Conservation (phyloP, 495 filamentous ascomycete genomes). For the Antarctomyces pellizariae region DNA sequence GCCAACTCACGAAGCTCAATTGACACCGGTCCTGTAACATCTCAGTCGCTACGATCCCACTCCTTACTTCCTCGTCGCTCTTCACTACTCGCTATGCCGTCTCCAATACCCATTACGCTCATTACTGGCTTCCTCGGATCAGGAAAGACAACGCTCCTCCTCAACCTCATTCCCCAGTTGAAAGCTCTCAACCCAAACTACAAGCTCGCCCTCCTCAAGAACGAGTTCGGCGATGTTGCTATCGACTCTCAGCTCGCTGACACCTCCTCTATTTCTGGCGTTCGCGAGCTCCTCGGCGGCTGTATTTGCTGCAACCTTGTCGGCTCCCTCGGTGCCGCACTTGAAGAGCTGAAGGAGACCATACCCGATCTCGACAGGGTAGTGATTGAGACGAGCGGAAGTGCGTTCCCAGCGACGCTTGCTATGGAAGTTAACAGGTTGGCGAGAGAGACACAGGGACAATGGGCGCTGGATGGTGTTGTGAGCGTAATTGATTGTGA, state of each 20-base stretch:
- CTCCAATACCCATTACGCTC: constrained; percentile 75
- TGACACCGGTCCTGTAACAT: background rate
- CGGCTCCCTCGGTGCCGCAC: constrained; percentile 62
- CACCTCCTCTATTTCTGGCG: constrained; percentile 60
- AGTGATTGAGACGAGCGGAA: constrained; percentile 77
- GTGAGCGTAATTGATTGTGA: constrained; percentile 87
- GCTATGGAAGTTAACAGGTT: constrained; percentile 87
- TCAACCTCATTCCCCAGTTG: constrained; percentile 75
- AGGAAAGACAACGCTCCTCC: constrained; percentile 80
- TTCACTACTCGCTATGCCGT: too few relatives aligned
- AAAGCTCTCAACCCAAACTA: constrained; percentile 38
- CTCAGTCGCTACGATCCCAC: background rate
- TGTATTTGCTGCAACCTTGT: constrained; percentile 98
- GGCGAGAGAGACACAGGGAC: constrained; percentile 30
- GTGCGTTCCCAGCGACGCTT: constrained; percentile 70
- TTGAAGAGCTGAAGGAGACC: constrained; percentile 38
- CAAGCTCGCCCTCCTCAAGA: constrained; percentile 84
- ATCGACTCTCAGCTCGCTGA: constrained; percentile 79
- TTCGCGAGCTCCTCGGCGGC: constrained; percentile 77
- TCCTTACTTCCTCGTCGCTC: too few relatives aligned
- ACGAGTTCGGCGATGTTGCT: constrained; percentile 89
- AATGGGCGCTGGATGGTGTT: constrained; percentile 68
- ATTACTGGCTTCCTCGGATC: constrained; percentile 87
- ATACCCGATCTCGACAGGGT: constrained; percentile 51
- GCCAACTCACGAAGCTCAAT: background rate